These are phyloP conservation scores for Amanita rubescens DNA, from an alignment of 768 basidiomycete species.

Conservation along the genomic window DNA sequence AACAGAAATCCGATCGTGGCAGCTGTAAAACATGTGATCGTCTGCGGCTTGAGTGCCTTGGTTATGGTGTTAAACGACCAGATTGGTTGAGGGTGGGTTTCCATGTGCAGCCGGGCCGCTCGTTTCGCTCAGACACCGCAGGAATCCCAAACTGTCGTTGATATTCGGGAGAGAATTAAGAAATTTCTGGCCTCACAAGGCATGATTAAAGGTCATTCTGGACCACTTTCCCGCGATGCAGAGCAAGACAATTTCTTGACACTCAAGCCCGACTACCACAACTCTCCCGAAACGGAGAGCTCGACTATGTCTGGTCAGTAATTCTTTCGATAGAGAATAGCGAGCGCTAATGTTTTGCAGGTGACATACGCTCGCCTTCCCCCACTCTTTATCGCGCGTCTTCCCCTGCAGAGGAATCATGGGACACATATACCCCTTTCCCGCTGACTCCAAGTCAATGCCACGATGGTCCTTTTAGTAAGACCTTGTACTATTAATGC, in stretches of 20 bases:
- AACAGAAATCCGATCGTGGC: constrained; percentile 52
- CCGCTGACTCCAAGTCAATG: background rate
- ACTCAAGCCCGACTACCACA: constrained; percentile 22
- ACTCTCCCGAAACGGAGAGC: constrained; percentile 9
- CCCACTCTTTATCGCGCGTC: background rate
- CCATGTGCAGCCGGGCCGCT: constrained; percentile 6
- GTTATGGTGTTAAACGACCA: constrained; percentile 79
- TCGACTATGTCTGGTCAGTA: constrained; percentile 10
- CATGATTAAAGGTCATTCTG: constrained; percentile 86
- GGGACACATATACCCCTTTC: background rate
- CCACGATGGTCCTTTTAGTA: constrained; percentile 33
- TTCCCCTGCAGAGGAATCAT: background rate
- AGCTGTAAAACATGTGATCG: constrained; percentile 72
- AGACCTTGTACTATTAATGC: constrained; percentile 68
- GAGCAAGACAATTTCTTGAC: constrained; percentile 44
- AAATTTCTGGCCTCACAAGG: constrained; percentile 71
- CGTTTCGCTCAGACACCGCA: background rate
- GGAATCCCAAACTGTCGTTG: constrained; percentile 49
- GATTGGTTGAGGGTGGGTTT: constrained; percentile 73
- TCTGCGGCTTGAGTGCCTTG: constrained; percentile 76
- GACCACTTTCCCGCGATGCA: constrained; percentile 49
- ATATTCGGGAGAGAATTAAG: constrained; percentile 74
- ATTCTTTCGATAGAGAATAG: background rate
- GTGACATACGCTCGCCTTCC: background rate
- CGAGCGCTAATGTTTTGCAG: background rate